Evolutionary conservation across 2,329 filamentous ascomycete genomes (phyloP), one percentile per base, ranked within the genome.

Genomic region (Paraconiothyrium sp.): DNA sequence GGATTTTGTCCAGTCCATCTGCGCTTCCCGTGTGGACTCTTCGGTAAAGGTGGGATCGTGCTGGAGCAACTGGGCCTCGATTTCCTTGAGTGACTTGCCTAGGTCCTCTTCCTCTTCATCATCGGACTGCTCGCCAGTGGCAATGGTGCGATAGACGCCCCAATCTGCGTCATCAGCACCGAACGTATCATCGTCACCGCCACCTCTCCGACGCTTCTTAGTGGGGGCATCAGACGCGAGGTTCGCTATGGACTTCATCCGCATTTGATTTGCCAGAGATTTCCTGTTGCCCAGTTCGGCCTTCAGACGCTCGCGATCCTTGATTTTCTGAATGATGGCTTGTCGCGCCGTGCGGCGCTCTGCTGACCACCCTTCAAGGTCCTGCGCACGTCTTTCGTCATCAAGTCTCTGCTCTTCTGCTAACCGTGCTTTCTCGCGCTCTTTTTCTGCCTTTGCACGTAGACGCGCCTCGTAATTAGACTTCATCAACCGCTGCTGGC

Each of bases 191-290:
- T 99, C 95, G 75, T 98, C 94, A 4, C 90, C 92, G 8, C 91
- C 92, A 7, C 93, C 93, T 20, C 94, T 89, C 14, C 93, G 85
- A 59, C 94, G 88, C 79, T 97, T 96, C 77, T 94, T 93, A 7
- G 80, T 81, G 0, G 94, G 93, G 6, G 88, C 89, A 78, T 99
- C 95, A 0, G 94, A 94, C 3, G 95, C 95, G 1, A 99, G 89
- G 74, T 97, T 97, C 62, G 95, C 95, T 61, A 99, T 93, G 54
- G 90, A 94, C 82, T 98, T 98, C 95, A 99, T 99, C 65, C 95
- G 92, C 81, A 97, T 96, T 79, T 98, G 94, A 60, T 92, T 95
- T 9, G 95, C 95, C 22, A 97, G 88, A 0, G 94, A 97, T 79
- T 99, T 99, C 74, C 95, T 92, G 80, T 98, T 98, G 59, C 94